Evolutionary conservation across 106 monocot genomes (phyloP).

Genomic region (Acorus gramineus): DNA sequence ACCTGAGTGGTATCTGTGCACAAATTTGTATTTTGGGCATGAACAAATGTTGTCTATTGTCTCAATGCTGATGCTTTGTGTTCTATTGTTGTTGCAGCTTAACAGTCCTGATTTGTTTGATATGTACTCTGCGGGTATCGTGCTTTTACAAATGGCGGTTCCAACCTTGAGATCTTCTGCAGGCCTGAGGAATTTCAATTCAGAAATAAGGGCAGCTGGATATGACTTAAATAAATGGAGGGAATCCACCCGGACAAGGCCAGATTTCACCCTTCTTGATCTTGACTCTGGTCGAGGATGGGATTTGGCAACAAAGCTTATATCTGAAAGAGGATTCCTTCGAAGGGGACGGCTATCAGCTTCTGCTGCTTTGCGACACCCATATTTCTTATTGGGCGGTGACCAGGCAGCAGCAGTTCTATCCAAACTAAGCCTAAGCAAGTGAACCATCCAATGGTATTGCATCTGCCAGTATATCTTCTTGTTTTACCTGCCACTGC

Average conservation of each 20-base stretch:
- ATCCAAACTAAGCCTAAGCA: conserved; percentile 51
- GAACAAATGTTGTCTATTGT: too few relatives aligned
- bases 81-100: conserved; percentile 37
- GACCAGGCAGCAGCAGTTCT: conserved; percentile 86
- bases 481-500: too few relatives aligned
- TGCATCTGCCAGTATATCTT: too few relatives aligned
- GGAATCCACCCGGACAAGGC: conserved; percentile 35
- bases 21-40: not conserved
- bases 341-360: conserved; percentile 66
- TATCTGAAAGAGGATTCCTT: conserved; percentile 52
- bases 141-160: conserved; percentile 90
- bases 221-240: conserved; percentile 66
- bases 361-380: conserved; percentile 73
- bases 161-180: conserved; percentile 50
- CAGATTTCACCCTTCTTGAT: conserved; percentile 47
- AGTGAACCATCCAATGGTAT: not conserved
- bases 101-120: conserved; percentile 93
- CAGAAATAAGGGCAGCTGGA: conserved; percentile 51
- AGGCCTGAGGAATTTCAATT: conserved; percentile 81
- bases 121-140: conserved; percentile 87
- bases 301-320: conserved; percentile 62
- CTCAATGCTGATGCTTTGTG: not conserved
- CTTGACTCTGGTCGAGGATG: conserved; percentile 62
- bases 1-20: not conserved
- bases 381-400: conserved; percentile 77